Conservation (phyloP, 2,329 filamentous ascomycete genomes). For the Cladophialophora bantiana region DNA sequence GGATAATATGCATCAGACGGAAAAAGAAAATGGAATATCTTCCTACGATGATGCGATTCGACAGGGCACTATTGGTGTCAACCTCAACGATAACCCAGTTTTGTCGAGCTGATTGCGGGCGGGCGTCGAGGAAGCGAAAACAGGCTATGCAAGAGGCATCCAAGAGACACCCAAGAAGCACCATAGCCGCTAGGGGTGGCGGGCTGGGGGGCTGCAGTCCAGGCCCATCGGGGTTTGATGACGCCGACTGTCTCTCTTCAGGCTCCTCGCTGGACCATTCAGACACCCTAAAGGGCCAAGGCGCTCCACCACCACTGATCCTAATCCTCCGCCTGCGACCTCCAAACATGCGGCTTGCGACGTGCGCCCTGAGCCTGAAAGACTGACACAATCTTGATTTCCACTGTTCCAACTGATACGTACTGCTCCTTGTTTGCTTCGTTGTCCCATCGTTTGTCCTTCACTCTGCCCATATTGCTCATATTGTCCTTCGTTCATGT, state of each 20-base stretch:
- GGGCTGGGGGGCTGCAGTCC: background rate
- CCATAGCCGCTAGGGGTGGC: background rate
- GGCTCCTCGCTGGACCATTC: constrained; percentile 4
- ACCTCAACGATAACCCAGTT: constrained; percentile 6
- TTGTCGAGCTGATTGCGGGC: background rate
- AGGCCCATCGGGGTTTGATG: constrained; percentile 21
- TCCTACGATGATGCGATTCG: background rate
- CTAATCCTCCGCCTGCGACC: constrained; percentile 5
- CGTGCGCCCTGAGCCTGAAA: constrained; percentile 15
- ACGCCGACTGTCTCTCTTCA: constrained; percentile 16
- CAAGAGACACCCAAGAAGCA: constrained; percentile 5
- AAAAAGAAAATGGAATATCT: constrained; percentile 5
- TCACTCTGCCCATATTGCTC: constrained; percentile 13
- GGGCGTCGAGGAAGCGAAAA: constrained; percentile 5
- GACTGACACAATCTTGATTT: constrained; percentile 17
- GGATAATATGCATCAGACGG: constrained; percentile 5
- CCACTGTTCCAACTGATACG: constrained; percentile 11
- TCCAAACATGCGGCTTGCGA: constrained; percentile 3
- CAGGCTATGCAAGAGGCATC: background rate
- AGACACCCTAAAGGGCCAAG: constrained; percentile 1
- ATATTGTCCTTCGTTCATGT: constrained; percentile 28
- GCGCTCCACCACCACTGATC: constrained; percentile 7
- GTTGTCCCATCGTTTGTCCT: constrained; percentile 18
- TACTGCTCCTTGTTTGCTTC: constrained; percentile 7
- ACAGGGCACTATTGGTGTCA: background rate